Conservation (phyloP, 352 stramenopile species). For the Pythium monospermum region DNA sequence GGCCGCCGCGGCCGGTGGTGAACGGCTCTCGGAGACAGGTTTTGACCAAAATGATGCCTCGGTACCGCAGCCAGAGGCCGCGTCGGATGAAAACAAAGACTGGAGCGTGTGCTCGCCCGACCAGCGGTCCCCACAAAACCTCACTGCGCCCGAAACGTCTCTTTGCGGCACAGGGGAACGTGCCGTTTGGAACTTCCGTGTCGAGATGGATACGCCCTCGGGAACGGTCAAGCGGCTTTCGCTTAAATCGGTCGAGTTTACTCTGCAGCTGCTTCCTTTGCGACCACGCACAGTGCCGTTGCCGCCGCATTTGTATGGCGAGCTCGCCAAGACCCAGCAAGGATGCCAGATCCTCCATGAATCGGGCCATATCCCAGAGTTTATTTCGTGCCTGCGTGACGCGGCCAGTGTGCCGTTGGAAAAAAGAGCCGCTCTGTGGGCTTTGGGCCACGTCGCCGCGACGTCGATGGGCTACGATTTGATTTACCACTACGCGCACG, state of each 20-base stretch:
- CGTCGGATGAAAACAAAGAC: slow-evolving; percentile 84
- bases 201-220: slow-evolving; percentile 73
- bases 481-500: slow-evolving; percentile 71
- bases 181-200: slow-evolving; percentile 85
- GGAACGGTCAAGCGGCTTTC: slow-evolving; percentile 66
- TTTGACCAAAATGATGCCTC: slow-evolving; percentile 53
- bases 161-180: slow-evolving; percentile 76
- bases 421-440: slow-evolving; percentile 81
- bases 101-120: slow-evolving; percentile 86
- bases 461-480: slow-evolving; percentile 78
- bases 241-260: slow-evolving; percentile 90
- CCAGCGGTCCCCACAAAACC: slow-evolving; percentile 64
- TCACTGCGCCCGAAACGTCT: slow-evolving; percentile 64
- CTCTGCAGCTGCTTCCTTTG: slow-evolving; percentile 74
- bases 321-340: slow-evolving; percentile 78
- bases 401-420: slow-evolving; percentile 78
- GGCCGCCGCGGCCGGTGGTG: slow-evolving; percentile 37
- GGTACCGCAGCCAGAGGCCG: slow-evolving; percentile 49
- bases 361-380: slow-evolving; percentile 79
- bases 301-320: slow-evolving; percentile 79
- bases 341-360: slow-evolving; percentile 77
- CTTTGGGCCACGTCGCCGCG: slow-evolving; percentile 75
- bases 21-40: slow-evolving; percentile 67
- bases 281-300: slow-evolving; percentile 74
- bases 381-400: slow-evolving; percentile 77